Evolutionary conservation across 2,329 filamentous ascomycete species (phyloP).

Genomic region (Orbilia brochopaga): DNA sequence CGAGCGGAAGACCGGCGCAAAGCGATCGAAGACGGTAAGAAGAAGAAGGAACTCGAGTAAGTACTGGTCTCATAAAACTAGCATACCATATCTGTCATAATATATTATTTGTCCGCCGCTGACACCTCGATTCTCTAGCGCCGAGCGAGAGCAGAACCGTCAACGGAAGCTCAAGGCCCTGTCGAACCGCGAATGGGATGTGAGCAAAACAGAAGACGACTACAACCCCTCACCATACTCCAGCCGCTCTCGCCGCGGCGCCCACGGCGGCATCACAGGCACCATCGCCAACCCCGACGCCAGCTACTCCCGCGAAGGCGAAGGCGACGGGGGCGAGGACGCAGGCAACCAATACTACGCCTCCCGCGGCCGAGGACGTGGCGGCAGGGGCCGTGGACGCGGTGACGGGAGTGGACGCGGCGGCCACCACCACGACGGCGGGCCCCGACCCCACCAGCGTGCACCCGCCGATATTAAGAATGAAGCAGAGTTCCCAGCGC

Average conservation of each 20-base stretch:
- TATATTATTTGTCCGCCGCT: too few relatives aligned
- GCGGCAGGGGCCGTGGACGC: slow-evolving; percentile 54
- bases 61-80: slow-evolving; percentile 52
- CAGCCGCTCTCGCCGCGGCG: slow-evolving; percentile 52
- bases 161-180: slow-evolving; percentile 69
- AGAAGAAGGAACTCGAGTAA: slow-evolving; percentile 63
- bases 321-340: slow-evolving; percentile 13
- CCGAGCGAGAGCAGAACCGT: slow-evolving; percentile 67
- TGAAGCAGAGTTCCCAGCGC: slow-evolving; percentile 47
- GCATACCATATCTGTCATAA: neutral
- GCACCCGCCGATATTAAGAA: slow-evolving; percentile 38
- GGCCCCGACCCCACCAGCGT: neutral
- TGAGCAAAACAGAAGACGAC: slow-evolving; percentile 63
- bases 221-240: slow-evolving; percentile 53
- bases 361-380: slow-evolving; percentile 21
- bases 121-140: slow-evolving; percentile 56
- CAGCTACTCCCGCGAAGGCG: slow-evolving; percentile 25
- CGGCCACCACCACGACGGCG: slow-evolving; percentile 11
- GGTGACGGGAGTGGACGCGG: slow-evolving; percentile 55
- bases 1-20: slow-evolving; percentile 66
- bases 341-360: slow-evolving; percentile 20
- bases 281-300: slow-evolving; percentile 35
- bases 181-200: slow-evolving; percentile 65
- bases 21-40: slow-evolving; percentile 64
- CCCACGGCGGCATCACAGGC: slow-evolving; percentile 51